These are phyloP conservation scores for Phytophthora boehmeriae DNA, from an alignment of 352 stramenopile genomes.

Conservation along the genomic window DNA sequence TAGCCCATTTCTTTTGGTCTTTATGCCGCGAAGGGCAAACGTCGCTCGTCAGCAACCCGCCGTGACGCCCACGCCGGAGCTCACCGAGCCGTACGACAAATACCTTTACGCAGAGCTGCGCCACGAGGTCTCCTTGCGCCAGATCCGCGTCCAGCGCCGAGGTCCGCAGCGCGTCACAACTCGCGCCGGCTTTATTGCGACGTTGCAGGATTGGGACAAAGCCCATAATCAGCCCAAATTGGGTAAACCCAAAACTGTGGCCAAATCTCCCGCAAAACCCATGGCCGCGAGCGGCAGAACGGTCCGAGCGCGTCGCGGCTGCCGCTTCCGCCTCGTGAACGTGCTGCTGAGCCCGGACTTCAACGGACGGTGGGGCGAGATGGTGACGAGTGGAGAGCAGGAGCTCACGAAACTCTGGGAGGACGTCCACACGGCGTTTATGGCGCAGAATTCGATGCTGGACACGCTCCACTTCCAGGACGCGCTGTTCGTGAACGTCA, in stretches of 20 bases:
- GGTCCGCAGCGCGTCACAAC: constrained; percentile 20
- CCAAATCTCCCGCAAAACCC: not conserved
- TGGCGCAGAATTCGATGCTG: constrained; percentile 48
- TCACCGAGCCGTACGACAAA: constrained; percentile 54
- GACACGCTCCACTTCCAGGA: constrained; percentile 70
- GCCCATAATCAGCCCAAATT: not conserved
- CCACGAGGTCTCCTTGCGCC: constrained; percentile 36
- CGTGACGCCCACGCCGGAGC: constrained; percentile 8
- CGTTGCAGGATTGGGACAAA: constrained; percentile 45
- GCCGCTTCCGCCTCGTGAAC: constrained; percentile 76
- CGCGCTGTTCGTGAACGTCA: constrained; percentile 60
- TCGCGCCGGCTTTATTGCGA: constrained; percentile 30
- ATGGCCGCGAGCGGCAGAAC: not conserved
- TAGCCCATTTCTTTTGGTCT: not conserved
- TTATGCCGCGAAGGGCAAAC: not conserved
- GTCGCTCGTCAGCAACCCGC: not conserved
- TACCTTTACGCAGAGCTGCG: constrained; percentile 40
- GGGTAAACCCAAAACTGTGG: not conserved
- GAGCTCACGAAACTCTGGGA: constrained; percentile 60
- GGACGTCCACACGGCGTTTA: constrained; percentile 64
- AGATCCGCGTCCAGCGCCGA: constrained; percentile 21
- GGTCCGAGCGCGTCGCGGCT: constrained; percentile 51
- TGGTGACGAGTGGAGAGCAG: constrained; percentile 28
- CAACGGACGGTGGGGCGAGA: constrained; percentile 55
- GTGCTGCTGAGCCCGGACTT: constrained; percentile 67